Base-by-base conservation (phyloP, 176 grass and related monocot species). In the Puccinellia tenuiflora region DNA sequence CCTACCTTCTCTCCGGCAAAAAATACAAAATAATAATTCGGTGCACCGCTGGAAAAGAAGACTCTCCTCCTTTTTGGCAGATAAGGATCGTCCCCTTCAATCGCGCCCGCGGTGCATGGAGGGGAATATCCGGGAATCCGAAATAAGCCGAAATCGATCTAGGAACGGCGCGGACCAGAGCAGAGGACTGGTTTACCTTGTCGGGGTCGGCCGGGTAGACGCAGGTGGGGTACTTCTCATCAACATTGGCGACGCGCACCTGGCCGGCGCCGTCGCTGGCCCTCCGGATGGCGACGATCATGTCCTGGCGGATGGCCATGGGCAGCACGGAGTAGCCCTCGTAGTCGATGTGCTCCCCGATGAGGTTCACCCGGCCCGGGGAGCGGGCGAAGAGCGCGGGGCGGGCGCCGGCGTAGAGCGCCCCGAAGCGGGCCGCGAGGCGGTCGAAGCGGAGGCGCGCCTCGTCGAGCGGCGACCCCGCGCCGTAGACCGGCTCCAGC, bases 241-340 rank as follows among this genome's bases (percentile, higher is more conserved):
- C 90, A 68, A 96, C 96, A 84, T 96, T 98, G 79, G 92, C 91
- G 79, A 99, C 87, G 62, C 91, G 89, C 42, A 99, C 87, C 79
- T 82, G 75, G 30, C 76, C 82, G 48, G 83, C 88, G 14, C 86
- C 61, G 46, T 1, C 15, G 42, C 2, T 3, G 2, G 88, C 76
- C 85, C 62, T 92, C n/a, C 91, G 51, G 65, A 99, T 93, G 66
- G 96, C 96, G 46, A 99, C 93, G 60, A 99, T 96, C 68, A 91
- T 96, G 83, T 99, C 96, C 81, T 99, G 96, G 54, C 96, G 89
- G 82, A 96, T 99, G 61, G 96, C 96, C 96, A 99, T 99, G 63
- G 96, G 96, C 57, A 99, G 87, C 75, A 99, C 96, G 22, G 96
- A 93, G 85, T 99, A 96, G 2, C 96, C 96, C 87, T 99, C 93